phyloP scores from a whole-genome alignment of 768 basidiomycete species.

The Cystofilobasidium bisporidii region DNA sequence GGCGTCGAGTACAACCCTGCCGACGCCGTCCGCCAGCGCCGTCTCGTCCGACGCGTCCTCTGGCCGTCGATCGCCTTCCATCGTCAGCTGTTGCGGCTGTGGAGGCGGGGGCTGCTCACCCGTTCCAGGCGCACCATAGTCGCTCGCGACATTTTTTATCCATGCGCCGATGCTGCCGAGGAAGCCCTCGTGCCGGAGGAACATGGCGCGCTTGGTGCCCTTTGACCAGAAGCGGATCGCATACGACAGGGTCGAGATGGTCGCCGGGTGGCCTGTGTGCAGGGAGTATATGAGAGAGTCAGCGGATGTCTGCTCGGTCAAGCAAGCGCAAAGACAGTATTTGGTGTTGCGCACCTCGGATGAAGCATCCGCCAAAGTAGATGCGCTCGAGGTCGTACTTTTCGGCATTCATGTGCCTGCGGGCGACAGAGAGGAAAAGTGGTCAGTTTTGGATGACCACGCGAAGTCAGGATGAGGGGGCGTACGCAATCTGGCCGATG shows the following conservation, averaged over 20 bases:
- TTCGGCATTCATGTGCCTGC: slow-evolving; percentile 97
- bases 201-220: slow-evolving; percentile 89
- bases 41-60: no score
- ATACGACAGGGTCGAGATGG: slow-evolving; percentile 93
- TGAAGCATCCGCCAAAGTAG: slow-evolving; percentile 98
- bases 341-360: slow-evolving; percentile 58
- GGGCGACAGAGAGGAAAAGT: not conserved
- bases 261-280: slow-evolving; percentile 76
- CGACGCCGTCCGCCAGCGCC: no score
- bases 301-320: slow-evolving; percentile 1
- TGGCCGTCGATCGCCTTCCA: no score
- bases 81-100: no score
- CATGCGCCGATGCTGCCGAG: slow-evolving; percentile 94
- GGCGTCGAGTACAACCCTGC: no score
- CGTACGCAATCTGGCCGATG: slow-evolving; percentile 96
- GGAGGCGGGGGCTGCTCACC: no score
- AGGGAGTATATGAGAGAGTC: not conserved
- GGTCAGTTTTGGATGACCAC: no score
- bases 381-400: slow-evolving; percentile 94
- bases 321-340: not conserved
- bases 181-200: slow-evolving; percentile 96
- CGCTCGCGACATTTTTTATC: slow-evolving; percentile 71
- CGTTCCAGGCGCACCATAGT: not conserved
- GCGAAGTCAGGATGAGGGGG: not conserved
- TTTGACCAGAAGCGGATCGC: slow-evolving; percentile 99